Base-by-base conservation (phyloP, 1,284 basidiomycete genomes). In the Cystobasidium slooffiae region DNA sequence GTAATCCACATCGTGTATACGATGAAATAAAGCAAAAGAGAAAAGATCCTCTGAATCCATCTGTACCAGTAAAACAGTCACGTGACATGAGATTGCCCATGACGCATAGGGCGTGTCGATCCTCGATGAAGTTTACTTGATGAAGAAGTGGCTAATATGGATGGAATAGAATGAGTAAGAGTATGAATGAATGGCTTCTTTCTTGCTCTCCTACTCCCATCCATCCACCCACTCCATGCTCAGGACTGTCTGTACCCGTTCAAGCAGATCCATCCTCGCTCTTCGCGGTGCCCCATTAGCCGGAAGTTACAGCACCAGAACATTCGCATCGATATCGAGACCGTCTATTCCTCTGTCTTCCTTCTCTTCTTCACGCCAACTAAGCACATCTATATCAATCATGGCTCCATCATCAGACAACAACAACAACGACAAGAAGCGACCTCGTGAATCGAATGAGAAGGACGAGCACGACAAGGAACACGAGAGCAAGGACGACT, bases 381-480 rank as follows among this genome's bases (percentile, higher is more conserved):
- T 59, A 16, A 41, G 56, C 56, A 59, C 56, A 59, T 41, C 56
- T 2, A 6, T 39, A 46, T 41, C 31, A 41, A 47, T 12, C 8
- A 63, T 63, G 61, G 44, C 61, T 18, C 44, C 18, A 24, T 52
- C 69, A 64, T 52, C 69, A 64, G 69, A 72, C 49, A 62, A 41
- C 68, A 62, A 49, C 69, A 72, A 69, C 31, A 31, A 31, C 31
- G 55, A 39, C 56, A 16, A 43, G 20, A 63, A 63, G 61, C 61
- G 61, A 31, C 61, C 61, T 16, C 69, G 70, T 63, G 16, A 51
- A n/a, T 52, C 64, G 10, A 55, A 31, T 63, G n/a, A 49, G 52
- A 65, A 63, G 56, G 56, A 59, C 55, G 68, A 70, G 68, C 39
- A 67, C 53, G 47, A 65, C 44, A 37, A 68, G 39, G 68, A 64